These are phyloP conservation scores for Acidiella bohemica DNA, from an alignment of 495 filamentous ascomycete genomes.

Conservation along the genomic window DNA sequence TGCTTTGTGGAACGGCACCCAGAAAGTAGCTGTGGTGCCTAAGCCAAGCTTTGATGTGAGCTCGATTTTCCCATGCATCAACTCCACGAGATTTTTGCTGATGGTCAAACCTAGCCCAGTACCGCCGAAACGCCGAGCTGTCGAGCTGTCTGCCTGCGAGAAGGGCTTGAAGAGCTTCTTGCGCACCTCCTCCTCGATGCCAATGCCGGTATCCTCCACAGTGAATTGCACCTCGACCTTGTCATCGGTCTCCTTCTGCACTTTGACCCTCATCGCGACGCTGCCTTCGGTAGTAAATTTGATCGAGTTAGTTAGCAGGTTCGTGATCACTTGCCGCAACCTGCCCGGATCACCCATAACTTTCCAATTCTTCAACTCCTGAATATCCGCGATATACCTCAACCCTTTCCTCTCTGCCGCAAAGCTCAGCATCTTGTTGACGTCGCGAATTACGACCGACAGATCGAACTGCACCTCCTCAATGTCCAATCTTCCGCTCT, in stretches of 20 bases:
- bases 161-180: slow-evolving; percentile 73
- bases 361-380: slow-evolving; percentile 23
- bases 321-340: slow-evolving; percentile 71
- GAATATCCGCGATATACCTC: slow-evolving; percentile 22
- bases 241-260: slow-evolving; percentile 27
- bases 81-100: slow-evolving; percentile 45
- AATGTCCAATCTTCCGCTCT: slow-evolving; percentile 59
- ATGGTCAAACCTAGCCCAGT: slow-evolving; percentile 33
- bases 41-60: slow-evolving; percentile 43
- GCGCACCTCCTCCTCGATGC: slow-evolving; percentile 61
- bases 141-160: slow-evolving; percentile 69
- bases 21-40: slow-evolving; percentile 54
- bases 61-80: slow-evolving; percentile 68
- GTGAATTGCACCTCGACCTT: slow-evolving; percentile 39
- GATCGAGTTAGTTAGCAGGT: slow-evolving; percentile 76
- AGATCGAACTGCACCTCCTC: slow-evolving; percentile 71
- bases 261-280: slow-evolving; percentile 36
- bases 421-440: slow-evolving; percentile 48
- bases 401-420: slow-evolving; percentile 29
- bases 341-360: slow-evolving; percentile 67
- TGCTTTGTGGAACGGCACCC: slow-evolving; percentile 53
- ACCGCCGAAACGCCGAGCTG: slow-evolving; percentile 61
- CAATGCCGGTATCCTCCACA: slow-evolving; percentile 73
- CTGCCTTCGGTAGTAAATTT: slow-evolving; percentile 71
- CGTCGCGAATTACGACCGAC: slow-evolving; percentile 54